Evolutionary conservation across 2,329 filamentous ascomycete species (phyloP).

Genomic region (Fusarium succisae): DNA sequence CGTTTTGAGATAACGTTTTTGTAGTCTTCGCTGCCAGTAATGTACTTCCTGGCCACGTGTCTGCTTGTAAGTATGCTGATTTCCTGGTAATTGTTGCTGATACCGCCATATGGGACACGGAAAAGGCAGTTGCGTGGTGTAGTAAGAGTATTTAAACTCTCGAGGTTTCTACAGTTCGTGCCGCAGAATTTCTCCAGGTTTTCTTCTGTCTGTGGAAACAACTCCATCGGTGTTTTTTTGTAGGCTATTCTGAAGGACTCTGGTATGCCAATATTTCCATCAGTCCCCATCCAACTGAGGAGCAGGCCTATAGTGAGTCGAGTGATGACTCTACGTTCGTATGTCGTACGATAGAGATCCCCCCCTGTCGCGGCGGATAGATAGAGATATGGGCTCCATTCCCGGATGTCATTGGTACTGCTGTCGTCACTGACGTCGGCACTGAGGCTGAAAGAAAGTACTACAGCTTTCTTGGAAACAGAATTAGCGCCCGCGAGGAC

Average conservation of each 20-base stretch:
- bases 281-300: neutral
- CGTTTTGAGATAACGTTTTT: neutral
- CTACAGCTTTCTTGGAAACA: neutral
- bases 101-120: neutral
- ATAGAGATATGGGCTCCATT: neutral
- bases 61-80: neutral
- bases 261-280: neutral
- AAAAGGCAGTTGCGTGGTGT: neutral
- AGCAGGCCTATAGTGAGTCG: neutral
- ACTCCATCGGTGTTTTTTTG: too few species aligned
- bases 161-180: neutral
- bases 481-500: too few species aligned
- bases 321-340: neutral
- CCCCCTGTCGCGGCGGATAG: neutral
- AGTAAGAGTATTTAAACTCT: neutral
- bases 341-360: neutral
- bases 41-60: neutral
- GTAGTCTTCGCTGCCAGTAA: fast-evolving
- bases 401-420: too few species aligned
- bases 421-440: neutral
- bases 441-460: neutral
- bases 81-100: too few species aligned
- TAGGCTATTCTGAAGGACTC: neutral
- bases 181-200: neutral
- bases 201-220: too few species aligned